Evolutionary conservation across 2,329 filamentous ascomycete genomes (phyloP), one percentile per base, ranked within the genome.

Genomic region (Chaetomiaceae sp.): DNA sequence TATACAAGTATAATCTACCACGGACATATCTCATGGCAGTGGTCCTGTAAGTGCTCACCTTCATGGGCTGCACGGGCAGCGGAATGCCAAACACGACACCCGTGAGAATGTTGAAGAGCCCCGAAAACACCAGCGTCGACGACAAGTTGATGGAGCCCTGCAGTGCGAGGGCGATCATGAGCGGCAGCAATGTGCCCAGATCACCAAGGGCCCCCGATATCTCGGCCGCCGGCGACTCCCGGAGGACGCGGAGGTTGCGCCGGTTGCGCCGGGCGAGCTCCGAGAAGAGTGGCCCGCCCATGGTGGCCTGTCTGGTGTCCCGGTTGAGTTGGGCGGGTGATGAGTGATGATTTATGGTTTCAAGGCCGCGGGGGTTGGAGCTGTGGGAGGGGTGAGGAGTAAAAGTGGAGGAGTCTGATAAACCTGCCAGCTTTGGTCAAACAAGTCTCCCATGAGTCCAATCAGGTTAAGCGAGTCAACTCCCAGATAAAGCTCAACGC

Each of bases 171-270:
- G 91, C 88, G 62, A 95, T 89, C 75, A 93, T 87, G 49, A 96
- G 81, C 42, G 91, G 92, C 10, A 96, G 79, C 25, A 96, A 79
- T 3, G 92, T 96, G 56, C 92, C 92, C 37, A 96, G 77, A 65
- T 96, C 92, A 56, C 92, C 92, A 2, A 83, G 77, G 0, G 91
- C 87, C 45, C 92, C 92, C 1, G 92, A 95, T 47, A 97, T 81
- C 71, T 97, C 92, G 43, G 86, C 69, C 52, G 76, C 63, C 14
- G 78, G 77, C 5, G 70, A 67, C 47, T 62, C 64, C 35, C 71
- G 70, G 49, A 82, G 64, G 17, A 73, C 76, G 25, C 65, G 58
- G 53, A 77, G 61, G 67, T 81, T 82, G 62, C 78, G 70, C 45
- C 65, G 67, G 58, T 76, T 63, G 20, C 69, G 61, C 41, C 57